Conservation (phyloP, 2,329 filamentous ascomycete species). For the Diaporthe capsici region DNA sequence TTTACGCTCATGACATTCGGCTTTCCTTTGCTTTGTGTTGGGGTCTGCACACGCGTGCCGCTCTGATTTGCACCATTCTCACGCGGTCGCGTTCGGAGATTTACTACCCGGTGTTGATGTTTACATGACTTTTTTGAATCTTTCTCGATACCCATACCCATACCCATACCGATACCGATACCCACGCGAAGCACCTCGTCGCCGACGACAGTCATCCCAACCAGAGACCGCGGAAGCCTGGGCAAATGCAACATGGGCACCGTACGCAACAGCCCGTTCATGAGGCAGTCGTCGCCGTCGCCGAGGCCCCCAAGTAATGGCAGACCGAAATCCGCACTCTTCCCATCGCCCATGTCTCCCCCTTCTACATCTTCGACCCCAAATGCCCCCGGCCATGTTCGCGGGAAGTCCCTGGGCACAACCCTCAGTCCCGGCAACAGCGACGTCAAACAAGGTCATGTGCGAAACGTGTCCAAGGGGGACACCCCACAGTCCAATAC, state of each 20-base stretch:
- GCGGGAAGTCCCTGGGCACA: conserved; percentile 34
- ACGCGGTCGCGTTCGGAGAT: conserved; percentile 33
- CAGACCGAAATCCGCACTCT: conserved; percentile 82
- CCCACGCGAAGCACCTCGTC: neutral
- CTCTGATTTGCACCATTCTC: conserved; percentile 29
- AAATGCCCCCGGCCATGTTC: conserved; percentile 23
- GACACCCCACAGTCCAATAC: conserved; percentile 79
- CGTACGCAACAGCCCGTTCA: conserved; percentile 85
- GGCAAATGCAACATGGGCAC: conserved; percentile 53
- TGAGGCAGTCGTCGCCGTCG: conserved; percentile 77
- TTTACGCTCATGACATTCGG: conserved; percentile 24
- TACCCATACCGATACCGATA: conserved; percentile 9
- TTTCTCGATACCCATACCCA: conserved; percentile 35
- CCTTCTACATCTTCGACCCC: conserved; percentile 13
- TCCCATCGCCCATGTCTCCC: conserved; percentile 62
- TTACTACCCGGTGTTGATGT: conserved; percentile 35
- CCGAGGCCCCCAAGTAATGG: conserved; percentile 66
- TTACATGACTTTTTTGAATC: conserved; percentile 39
- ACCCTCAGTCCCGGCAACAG: conserved; percentile 33
- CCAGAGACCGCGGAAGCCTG: neutral
- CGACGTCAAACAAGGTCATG: conserved; percentile 53
- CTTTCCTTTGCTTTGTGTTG: conserved; percentile 14
- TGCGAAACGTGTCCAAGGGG: conserved; percentile 73
- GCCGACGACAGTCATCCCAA: neutral
- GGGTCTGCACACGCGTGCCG: conserved; percentile 15